phyloP scores from a whole-genome alignment of 2,329 filamentous ascomycete genomes.

The Sclerotiophoma versabilis region DNA sequence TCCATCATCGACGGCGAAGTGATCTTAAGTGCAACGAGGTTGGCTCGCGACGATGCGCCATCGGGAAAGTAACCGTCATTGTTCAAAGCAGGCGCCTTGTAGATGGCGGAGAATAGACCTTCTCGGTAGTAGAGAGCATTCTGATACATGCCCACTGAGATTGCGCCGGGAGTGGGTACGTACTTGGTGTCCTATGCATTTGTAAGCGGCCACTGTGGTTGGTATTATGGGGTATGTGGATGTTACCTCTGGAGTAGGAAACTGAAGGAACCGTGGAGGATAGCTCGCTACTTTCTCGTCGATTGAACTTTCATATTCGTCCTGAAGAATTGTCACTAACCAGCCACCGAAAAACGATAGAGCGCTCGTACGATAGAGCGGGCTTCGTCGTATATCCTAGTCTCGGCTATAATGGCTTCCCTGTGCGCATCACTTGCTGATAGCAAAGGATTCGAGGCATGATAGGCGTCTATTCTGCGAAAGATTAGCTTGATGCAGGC shows the following conservation, averaged over 20 bases:
- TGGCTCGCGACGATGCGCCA: slow-evolving; percentile 26
- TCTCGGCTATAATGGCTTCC: slow-evolving; percentile 72
- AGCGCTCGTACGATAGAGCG: slow-evolving; percentile 60
- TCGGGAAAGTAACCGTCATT: slow-evolving; percentile 43
- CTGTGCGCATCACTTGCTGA: slow-evolving; percentile 58
- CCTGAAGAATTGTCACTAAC: slow-evolving; percentile 38
- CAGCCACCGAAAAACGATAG: neutral
- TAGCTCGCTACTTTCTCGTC: slow-evolving; percentile 31
- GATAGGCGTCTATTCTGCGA: slow-evolving; percentile 49
- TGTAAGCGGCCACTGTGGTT: neutral
- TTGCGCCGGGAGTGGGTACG: slow-evolving; percentile 46
- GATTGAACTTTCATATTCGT: slow-evolving; percentile 42
- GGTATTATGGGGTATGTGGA: neutral
- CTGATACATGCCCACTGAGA: slow-evolving; percentile 62
- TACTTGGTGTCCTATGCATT: slow-evolving; percentile 37
- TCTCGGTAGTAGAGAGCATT: slow-evolving; percentile 64
- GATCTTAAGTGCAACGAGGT: slow-evolving; percentile 79
- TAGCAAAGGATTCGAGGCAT: slow-evolving; percentile 53
- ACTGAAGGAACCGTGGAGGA: slow-evolving; percentile 28
- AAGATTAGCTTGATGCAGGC: slow-evolving; percentile 20
- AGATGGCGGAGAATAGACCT: slow-evolving; percentile 85
- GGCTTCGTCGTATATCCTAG: slow-evolving; percentile 66
- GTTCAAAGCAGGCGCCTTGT: slow-evolving; percentile 64
- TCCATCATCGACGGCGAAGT: slow-evolving; percentile 76
- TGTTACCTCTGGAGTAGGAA: slow-evolving; percentile 35